phyloP scores from a whole-genome alignment of 208 protist genomes.

The Leishmania martiniquensis region DNA sequence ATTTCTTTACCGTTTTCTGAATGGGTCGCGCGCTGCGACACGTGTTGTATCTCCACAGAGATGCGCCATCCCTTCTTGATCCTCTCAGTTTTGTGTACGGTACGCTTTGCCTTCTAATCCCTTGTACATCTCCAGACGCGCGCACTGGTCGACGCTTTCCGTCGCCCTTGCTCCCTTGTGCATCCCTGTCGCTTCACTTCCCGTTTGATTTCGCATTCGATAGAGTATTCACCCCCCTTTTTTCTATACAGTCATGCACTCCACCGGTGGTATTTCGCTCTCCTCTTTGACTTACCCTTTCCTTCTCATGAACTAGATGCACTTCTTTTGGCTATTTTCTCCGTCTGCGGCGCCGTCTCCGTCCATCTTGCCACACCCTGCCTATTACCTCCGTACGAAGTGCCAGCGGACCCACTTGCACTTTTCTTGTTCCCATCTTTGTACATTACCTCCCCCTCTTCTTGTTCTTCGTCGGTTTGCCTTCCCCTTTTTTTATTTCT shows the following conservation, averaged over 20 bases:
- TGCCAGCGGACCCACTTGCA: neutral
- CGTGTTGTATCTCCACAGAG: neutral
- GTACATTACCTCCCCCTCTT: neutral
- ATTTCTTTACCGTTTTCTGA: constrained; percentile 5
- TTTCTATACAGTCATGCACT: neutral
- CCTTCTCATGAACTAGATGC: neutral
- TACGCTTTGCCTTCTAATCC: constrained; percentile 9
- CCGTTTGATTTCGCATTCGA: neutral
- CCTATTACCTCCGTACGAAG: neutral
- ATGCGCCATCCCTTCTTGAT: neutral
- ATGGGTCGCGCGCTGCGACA: neutral
- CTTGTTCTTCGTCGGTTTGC: neutral
- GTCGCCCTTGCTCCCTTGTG: neutral
- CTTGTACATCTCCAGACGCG: constrained; percentile 9
- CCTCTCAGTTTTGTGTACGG: constrained; percentile 1
- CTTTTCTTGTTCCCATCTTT: neutral
- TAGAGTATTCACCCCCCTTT: constrained; percentile 11
- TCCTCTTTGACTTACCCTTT: neutral
- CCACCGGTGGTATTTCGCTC: neutral
- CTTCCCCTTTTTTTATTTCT: neutral
- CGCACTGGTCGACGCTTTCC: neutral
- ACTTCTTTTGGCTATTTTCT: neutral
- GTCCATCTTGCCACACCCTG: neutral
- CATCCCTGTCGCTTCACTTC: neutral
- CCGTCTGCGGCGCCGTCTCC: no score